Conservation (phyloP, 345 rosid genomes). For the Eucalyptus microcorys region DNA sequence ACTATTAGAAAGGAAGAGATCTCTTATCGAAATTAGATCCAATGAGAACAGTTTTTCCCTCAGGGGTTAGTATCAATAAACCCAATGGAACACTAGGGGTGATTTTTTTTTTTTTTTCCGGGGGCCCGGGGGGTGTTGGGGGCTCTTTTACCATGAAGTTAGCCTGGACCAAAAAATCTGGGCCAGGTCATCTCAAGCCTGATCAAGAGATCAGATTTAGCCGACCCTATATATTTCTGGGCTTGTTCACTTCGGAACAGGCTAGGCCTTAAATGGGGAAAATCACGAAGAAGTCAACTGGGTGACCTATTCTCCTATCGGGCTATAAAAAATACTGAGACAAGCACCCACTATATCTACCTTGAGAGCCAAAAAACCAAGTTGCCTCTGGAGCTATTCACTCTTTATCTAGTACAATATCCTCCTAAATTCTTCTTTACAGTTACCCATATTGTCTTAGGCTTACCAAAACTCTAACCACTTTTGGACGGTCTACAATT, state of each 20-base stretch:
- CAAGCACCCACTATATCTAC: background rate
- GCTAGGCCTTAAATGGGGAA: background rate
- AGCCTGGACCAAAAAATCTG: background rate
- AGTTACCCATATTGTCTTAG: background rate
- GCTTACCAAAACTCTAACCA: background rate
- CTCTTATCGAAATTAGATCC: background rate
- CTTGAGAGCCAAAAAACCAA: background rate
- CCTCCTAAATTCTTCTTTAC: background rate
- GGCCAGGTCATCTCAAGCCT: background rate
- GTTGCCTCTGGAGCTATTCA: background rate
- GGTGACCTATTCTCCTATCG: background rate
- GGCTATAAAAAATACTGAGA: background rate
- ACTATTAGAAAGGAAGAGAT: background rate
- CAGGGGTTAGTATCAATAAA: background rate
- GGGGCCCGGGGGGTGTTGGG: background rate
- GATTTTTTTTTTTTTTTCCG: background rate
- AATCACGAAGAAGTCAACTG: background rate
- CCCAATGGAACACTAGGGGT: background rate
- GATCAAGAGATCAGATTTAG: background rate
- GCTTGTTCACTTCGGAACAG: background rate
- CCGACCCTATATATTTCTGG: background rate
- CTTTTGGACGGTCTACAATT: background rate
- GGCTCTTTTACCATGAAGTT: background rate
- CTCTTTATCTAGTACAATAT: background rate
- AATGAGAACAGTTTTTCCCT: background rate